Percentiles rank a stretch among this genome's conserved stretches.
phyloP scores from a whole-genome alignment of 2,329 filamentous ascomycete species.

The Chaetomiaceae sp. region DNA sequence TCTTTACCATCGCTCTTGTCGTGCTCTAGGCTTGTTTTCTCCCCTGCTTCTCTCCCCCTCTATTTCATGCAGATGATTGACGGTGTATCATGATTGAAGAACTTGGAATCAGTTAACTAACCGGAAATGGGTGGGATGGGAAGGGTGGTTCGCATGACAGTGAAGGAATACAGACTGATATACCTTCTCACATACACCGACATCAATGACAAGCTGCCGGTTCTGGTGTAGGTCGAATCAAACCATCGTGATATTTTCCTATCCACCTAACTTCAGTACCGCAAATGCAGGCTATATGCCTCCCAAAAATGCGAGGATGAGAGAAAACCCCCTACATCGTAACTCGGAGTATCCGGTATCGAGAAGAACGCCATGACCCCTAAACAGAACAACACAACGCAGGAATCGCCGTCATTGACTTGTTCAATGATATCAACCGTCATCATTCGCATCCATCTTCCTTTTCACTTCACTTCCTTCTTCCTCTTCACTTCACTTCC shows the following conservation, averaged over 20 bases:
- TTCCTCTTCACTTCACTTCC: not conserved
- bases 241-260: slow-evolving; percentile 11
- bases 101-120: not conserved
- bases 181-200: too few relatives aligned
- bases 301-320: slow-evolving; percentile 2
- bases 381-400: slow-evolving; percentile 1
- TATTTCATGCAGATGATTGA: slow-evolving; percentile 12
- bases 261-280: slow-evolving; percentile 6
- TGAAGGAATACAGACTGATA: too few relatives aligned
- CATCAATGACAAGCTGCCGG: too few relatives aligned
- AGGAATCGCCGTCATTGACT: too few relatives aligned
- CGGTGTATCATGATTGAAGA: not conserved
- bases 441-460: too few relatives aligned
- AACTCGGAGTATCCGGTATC: slow-evolving; percentile 6
- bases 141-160: too few relatives aligned
- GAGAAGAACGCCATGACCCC: slow-evolving; percentile 5
- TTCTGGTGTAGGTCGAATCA: not conserved
- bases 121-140: not conserved
- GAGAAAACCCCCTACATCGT: slow-evolving; percentile 2
- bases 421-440: too few relatives aligned
- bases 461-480: not conserved
- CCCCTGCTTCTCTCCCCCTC: not conserved
- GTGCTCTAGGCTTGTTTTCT: too few relatives aligned
- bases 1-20: slow-evolving; percentile 1
- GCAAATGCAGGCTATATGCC: not conserved